Conservation (phyloP, 495 filamentous ascomycete species). For the Bombardia bombarda region DNA sequence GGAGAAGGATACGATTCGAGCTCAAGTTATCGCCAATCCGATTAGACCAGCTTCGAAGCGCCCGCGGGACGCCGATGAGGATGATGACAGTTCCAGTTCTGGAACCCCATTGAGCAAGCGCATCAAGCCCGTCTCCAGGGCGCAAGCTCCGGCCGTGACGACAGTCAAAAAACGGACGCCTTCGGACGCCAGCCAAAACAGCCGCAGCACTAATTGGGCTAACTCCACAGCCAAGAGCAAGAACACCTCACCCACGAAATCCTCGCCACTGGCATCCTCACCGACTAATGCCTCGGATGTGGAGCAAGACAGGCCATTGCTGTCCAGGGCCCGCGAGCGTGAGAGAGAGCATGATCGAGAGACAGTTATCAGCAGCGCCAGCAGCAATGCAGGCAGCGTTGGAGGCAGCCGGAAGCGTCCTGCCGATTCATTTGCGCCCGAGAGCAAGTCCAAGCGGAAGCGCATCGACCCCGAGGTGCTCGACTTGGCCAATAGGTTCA, state of each 20-base stretch:
- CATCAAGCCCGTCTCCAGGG: conserved; percentile 30
- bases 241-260: conserved; percentile 58
- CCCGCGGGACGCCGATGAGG: conserved; percentile 32
- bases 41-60: conserved; percentile 24
- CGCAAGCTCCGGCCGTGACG: conserved; percentile 7
- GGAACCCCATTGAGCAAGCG: conserved; percentile 43
- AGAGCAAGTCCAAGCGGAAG: conserved; percentile 28
- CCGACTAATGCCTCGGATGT: conserved; percentile 67
- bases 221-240: conserved; percentile 28
- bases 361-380: conserved; percentile 18
- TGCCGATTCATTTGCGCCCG: conserved; percentile 13
- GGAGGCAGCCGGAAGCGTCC: conserved; percentile 33
- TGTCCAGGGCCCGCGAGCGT: conserved; percentile 21
- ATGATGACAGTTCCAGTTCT: conserved; percentile 44
- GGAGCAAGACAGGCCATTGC: conserved; percentile 24
- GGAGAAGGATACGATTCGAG: conserved; percentile 21
- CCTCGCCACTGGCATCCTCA: conserved; percentile 66
- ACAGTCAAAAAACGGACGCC: conserved; percentile 26
- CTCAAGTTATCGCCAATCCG: conserved; percentile 23
- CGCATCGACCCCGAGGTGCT: conserved; percentile 30
- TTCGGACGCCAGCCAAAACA: conserved; percentile 41
- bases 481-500: conserved; percentile 54
- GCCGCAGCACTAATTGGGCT: conserved; percentile 27
- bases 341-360: conserved; percentile 18
- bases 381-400: conserved; percentile 11